A percentile compares a stretch with the other conserved stretches of the same genome.
Conservation (phyloP, 2,329 filamentous ascomycete genomes). For the Lecanicillium sp. region DNA sequence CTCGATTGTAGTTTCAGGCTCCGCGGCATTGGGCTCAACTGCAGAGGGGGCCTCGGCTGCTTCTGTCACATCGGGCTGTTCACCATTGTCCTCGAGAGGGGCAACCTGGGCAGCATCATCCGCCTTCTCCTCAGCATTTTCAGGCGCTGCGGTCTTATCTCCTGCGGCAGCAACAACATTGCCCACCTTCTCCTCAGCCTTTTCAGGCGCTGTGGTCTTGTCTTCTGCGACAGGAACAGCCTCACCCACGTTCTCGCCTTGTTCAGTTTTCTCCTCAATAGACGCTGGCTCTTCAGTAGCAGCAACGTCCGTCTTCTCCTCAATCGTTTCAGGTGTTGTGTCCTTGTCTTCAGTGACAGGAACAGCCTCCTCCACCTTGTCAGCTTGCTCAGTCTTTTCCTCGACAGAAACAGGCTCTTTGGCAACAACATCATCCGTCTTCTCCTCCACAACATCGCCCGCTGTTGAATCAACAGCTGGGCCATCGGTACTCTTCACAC, state of each 20-base stretch:
- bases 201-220: not conserved
- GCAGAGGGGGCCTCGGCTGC: constrained; percentile 6
- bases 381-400: not conserved
- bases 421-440: not conserved
- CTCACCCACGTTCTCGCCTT: no score
- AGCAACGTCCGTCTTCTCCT: no score
- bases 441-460: not conserved
- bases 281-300: not conserved
- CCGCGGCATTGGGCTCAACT: not conserved
- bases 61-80: constrained; percentile 1
- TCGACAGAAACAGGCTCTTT: not conserved
- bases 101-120: constrained; percentile 8
- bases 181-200: not conserved
- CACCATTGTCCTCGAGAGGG: not conserved
- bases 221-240: not conserved
- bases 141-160: no score
- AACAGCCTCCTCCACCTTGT: not conserved
- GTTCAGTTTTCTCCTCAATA: no score
- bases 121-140: constrained; percentile 1
- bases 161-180: constrained; percentile 2
- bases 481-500: no score
- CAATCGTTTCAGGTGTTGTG: no score
- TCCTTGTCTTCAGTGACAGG: not conserved
- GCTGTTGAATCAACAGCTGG: not conserved
- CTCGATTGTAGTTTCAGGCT: constrained; percentile 1